These are phyloP conservation scores for Abrus precatorius DNA, from an alignment of 306 rosid species.

Conservation along the genomic window DNA sequence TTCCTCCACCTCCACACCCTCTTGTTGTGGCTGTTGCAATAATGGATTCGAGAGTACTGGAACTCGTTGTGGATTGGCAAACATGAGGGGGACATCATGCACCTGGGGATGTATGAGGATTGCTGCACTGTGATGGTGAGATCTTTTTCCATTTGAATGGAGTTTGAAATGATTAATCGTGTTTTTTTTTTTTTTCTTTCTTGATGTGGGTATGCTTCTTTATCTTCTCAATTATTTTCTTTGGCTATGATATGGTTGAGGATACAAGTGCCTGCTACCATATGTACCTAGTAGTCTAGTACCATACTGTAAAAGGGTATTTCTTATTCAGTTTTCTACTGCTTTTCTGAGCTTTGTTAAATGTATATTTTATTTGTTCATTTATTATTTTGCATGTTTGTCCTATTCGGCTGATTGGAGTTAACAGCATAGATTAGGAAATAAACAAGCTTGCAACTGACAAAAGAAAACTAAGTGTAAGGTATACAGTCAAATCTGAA, in stretches of 20 bases:
- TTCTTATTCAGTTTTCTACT: constrained; percentile 16
- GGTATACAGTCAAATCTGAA: constrained; percentile 3
- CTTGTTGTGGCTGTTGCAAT: constrained; percentile 25
- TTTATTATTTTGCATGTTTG: constrained; percentile 31
- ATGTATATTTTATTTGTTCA: constrained; percentile 16
- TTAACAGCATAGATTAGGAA: constrained; percentile 12
- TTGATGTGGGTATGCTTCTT: constrained; percentile 29
- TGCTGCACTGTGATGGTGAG: constrained; percentile 29
- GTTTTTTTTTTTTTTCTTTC: neutral
- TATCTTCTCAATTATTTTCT: constrained; percentile 43
- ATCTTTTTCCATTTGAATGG: constrained; percentile 61
- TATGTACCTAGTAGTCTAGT: constrained; percentile 6
- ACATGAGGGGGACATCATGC: constrained; percentile 67
- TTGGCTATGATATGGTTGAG: constrained; percentile 23
- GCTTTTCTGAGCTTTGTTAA: neutral
- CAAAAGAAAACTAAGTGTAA: neutral
- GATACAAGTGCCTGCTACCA: constrained; percentile 42
- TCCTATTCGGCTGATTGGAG: constrained; percentile 5
- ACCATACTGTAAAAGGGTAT: constrained; percentile 36
- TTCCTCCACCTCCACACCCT: constrained; percentile 62
- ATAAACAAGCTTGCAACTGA: neutral
- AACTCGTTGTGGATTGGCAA: constrained; percentile 57
- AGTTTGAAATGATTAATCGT: neutral
- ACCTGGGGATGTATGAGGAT: constrained; percentile 52
- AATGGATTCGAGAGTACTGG: constrained; percentile 64